A percentile compares a stretch with the other conserved stretches of the same genome.
Evolutionary conservation across 139 green algal genomes (phyloP).

Genomic region (Closterium sp.): DNA sequence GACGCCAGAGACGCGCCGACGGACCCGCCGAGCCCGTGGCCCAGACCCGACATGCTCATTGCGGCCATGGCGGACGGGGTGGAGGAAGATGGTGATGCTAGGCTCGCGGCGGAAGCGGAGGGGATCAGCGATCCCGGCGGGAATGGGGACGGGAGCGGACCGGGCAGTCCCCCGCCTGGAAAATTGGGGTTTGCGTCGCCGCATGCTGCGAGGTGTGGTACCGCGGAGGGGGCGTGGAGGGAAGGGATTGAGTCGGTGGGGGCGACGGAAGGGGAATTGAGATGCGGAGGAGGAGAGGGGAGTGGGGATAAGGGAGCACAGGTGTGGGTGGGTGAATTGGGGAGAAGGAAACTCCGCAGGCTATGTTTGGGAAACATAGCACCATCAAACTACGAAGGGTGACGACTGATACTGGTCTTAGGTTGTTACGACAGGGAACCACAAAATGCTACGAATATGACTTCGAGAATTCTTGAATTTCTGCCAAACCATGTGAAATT

Average conservation of each 20-base stretch:
- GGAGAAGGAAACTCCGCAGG: too few relatives aligned
- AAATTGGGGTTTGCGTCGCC: not conserved
- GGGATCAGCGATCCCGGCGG: not conserved
- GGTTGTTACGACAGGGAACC: not conserved
- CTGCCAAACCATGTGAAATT: too few relatives aligned
- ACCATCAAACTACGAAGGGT: too few relatives aligned
- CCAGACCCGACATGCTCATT: not conserved
- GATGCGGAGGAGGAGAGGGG: not conserved
- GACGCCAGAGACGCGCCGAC: not conserved
- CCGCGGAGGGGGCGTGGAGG: not conserved
- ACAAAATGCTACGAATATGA: not conserved
- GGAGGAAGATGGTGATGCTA: not conserved
- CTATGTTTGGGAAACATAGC: too few relatives aligned
- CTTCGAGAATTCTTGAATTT: too few relatives aligned
- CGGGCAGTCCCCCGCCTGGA: not conserved
- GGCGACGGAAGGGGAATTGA: not conserved
- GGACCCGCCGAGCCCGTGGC: not conserved
- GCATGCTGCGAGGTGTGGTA: not conserved
- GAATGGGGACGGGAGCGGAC: not conserved
- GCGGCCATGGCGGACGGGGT: not conserved
- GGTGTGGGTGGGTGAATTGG: too few relatives aligned
- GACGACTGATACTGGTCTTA: not conserved
- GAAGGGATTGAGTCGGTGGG: not conserved
- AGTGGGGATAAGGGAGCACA: too few relatives aligned
- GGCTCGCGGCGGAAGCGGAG: not conserved